phyloP scores from a whole-genome alignment of 306 rosid species.

The Spatholobus suberectus region DNA sequence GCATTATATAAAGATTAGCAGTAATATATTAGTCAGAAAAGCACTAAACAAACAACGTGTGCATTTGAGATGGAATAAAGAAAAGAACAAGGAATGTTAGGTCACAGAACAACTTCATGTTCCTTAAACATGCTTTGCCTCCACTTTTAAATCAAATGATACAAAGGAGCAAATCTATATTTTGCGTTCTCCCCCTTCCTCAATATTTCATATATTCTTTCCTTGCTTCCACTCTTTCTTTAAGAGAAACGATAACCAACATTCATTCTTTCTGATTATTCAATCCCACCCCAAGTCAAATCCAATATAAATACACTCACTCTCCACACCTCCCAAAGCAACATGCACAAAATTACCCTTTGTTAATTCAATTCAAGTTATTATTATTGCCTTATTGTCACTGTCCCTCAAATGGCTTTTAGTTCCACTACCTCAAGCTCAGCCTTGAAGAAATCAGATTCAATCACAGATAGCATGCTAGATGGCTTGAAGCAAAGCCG shows the following conservation, averaged over 20 bases:
- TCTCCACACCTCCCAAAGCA: conserved; percentile 1
- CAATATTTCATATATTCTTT: conserved; percentile 64
- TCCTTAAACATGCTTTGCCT: conserved; percentile 63
- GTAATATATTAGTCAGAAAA: neutral
- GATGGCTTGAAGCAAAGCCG: conserved; percentile 78
- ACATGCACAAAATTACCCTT: conserved; percentile 19
- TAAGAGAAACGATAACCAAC: conserved; percentile 40
- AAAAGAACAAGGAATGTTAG: conserved; percentile 52
- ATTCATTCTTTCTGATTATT: conserved; percentile 49
- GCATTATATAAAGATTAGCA: neutral
- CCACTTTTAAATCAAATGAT: conserved; percentile 27
- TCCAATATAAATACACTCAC: conserved; percentile 50
- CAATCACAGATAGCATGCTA: conserved; percentile 77
- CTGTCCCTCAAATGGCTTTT: conserved; percentile 80
- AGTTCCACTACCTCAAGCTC: conserved; percentile 40
- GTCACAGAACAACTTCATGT: conserved; percentile 32
- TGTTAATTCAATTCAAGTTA: neutral
- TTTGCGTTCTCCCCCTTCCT: conserved; percentile 37
- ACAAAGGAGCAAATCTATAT: conserved; percentile 29
- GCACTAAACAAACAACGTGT: conserved; percentile 17
- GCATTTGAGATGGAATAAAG: conserved; percentile 53
- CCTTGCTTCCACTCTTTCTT: conserved; percentile 55
- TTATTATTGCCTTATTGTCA: too few species aligned
- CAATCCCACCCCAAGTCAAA: neutral
- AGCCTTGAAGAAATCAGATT: conserved; percentile 60